Conservation (phyloP, 768 basidiomycete genomes). For the Phlegmacium glaucopus region DNA sequence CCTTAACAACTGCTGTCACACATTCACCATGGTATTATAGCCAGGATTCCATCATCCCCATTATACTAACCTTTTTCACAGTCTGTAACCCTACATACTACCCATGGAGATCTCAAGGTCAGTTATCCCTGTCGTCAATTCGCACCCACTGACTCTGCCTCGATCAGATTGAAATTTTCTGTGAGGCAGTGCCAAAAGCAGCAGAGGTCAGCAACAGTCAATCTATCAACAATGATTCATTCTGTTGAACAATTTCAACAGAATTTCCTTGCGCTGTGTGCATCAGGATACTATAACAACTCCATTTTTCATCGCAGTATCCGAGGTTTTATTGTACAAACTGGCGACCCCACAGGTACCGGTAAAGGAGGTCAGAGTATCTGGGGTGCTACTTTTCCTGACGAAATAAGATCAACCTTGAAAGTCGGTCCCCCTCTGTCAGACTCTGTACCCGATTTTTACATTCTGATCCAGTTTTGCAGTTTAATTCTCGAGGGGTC, state of each 20-base stretch:
- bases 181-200: conserved; percentile 92
- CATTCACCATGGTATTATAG: conserved; percentile 25
- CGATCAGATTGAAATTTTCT: conserved; percentile 88
- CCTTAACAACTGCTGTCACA: conserved; percentile 21
- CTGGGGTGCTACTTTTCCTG: conserved; percentile 89
- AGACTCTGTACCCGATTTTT: conserved; percentile 27
- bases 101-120: conserved; percentile 95
- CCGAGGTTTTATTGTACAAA: conserved; percentile 94
- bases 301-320: conserved; percentile 94
- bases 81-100: conserved; percentile 95
- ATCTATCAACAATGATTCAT: conserved; percentile 8
- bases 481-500: conserved; percentile 95
- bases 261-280: conserved; percentile 96
- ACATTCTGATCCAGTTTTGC: conserved; percentile 4
- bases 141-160: conserved; percentile 1
- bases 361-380: conserved; percentile 98
- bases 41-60: conserved; percentile 16
- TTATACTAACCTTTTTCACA: conserved; percentile 27
- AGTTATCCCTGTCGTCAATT: neutral
- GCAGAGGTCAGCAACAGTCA: conserved; percentile 64
- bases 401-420: conserved; percentile 91
- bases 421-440: conserved; percentile 64
- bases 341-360: conserved; percentile 83
- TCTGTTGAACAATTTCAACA: conserved; percentile 36
- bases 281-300: conserved; percentile 80